Conservation (phyloP, 2,329 filamentous ascomycete genomes). For the Fusarium compactum region DNA sequence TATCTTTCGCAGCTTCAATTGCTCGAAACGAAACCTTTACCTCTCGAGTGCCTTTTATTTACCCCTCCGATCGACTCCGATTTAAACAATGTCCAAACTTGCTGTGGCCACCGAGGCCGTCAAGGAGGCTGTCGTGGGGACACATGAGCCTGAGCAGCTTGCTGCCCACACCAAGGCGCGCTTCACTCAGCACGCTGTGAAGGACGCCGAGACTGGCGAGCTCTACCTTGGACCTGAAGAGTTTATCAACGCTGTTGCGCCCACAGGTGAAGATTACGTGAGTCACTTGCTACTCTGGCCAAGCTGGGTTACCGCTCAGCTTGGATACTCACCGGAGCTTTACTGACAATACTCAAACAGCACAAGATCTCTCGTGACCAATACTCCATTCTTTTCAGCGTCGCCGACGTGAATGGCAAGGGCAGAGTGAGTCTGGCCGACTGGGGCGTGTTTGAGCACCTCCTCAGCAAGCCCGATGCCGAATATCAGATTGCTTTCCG, state of each 20-base stretch:
- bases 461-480: slow-evolving; percentile 92
- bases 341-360: slow-evolving; percentile 60
- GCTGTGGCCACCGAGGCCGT: slow-evolving; percentile 74
- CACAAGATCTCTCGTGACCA: slow-evolving; percentile 98
- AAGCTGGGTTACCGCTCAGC: slow-evolving; percentile 2
- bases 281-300: slow-evolving; percentile 56
- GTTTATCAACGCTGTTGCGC: slow-evolving; percentile 92
- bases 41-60: slow-evolving; percentile 25
- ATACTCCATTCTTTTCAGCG: slow-evolving; percentile 91
- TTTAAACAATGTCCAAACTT: slow-evolving; percentile 55
- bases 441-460: slow-evolving; percentile 94
- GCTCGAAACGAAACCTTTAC: slow-evolving; percentile 25
- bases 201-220: slow-evolving; percentile 81
- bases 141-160: slow-evolving; percentile 68
- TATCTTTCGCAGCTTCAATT: slow-evolving; percentile 32
- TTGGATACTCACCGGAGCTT: slow-evolving; percentile 15
- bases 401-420: slow-evolving; percentile 82
- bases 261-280: slow-evolving; percentile 90
- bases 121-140: slow-evolving; percentile 83
- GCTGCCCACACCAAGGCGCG: slow-evolving; percentile 80
- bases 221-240: slow-evolving; percentile 84
- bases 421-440: slow-evolving; percentile 84
- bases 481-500: slow-evolving; percentile 99
- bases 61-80: slow-evolving; percentile 38
- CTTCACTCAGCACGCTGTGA: slow-evolving; percentile 81